Evolutionary conservation across 2,329 filamentous ascomycete species (phyloP), one percentile per base, ranked within the genome.

Genomic region (Cyphellophora europaea): DNA sequence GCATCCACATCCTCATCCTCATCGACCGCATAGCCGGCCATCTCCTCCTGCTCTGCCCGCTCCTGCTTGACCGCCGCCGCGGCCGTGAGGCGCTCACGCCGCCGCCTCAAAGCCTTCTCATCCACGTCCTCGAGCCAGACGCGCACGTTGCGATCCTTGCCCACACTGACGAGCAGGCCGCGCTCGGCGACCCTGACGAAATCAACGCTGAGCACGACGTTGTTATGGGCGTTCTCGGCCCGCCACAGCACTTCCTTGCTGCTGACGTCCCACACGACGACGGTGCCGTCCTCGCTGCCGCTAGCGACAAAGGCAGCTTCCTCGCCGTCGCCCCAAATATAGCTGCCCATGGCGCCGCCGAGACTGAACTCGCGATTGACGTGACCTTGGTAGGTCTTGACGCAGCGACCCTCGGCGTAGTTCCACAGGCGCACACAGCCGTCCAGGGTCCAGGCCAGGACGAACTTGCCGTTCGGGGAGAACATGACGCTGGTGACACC

Each of bases 381-480:
- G 53, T 96, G 91, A 0, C 91, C 91, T 56, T 95, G 87, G 59
- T 96, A 98, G 11, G 91, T 98, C 69, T 98, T 98, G 52, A 94
- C 81, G 49, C 91, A 91, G 17, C 79, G 77, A 5, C 89, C 89
- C 23, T 86, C 77, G 6, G 93, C 82, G 55, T 96, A 98, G 57
- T 95, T 84, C 91, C 91, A 98, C 14, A 98, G 66, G 2, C 91
- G 78, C 30, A 98, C 74, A 54, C 83, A 89, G 41, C 79, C 83
- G 63, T 98, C 91, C 46, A 95, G 71, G 44, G 85, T 94, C 59
- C 83, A 94, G 10, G 91, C 89, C 3, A 96, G 72, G 36, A 98
- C 81, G 54, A 83, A 95, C 44, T 84, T 87, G 12, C 91, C 89
- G 53, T 98, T 98, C 3, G 91, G 89, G 4, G 82, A 82, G 64